Percentiles rank a stretch among this genome's conserved stretches.
Conservation (phyloP, 2,329 filamentous ascomycete species). For the Lasiodiplodia hormozganensis region DNA sequence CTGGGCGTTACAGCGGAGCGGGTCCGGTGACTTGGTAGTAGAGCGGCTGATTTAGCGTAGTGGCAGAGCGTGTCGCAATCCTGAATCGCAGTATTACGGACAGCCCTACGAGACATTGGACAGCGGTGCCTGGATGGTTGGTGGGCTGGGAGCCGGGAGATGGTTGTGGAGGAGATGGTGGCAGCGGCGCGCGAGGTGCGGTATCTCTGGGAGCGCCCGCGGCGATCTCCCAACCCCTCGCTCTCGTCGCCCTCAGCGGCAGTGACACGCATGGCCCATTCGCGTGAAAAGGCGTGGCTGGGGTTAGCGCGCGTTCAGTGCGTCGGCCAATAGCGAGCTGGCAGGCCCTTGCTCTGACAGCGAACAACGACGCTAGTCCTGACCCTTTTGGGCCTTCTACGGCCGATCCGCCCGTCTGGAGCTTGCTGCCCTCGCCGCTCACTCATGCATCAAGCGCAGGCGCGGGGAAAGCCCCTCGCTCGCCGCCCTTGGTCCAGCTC, state of each 20-base stretch:
- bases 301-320: not conserved
- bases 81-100: conserved; percentile 22
- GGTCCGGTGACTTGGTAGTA: conserved; percentile 23
- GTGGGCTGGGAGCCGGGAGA: conserved; percentile 12
- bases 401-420: conserved; percentile 8
- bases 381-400: conserved; percentile 2
- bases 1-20: conserved; percentile 9
- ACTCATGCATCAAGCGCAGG: not conserved
- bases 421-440: conserved; percentile 2
- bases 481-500: not conserved
- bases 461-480: conserved; percentile 13
- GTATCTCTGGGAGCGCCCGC: conserved; percentile 7
- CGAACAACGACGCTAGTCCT: not conserved
- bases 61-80: conserved; percentile 16
- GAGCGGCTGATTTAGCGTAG: conserved; percentile 18
- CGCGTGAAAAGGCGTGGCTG: conserved; percentile 16
- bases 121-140: conserved; percentile 14
- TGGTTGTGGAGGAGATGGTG: conserved; percentile 7
- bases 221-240: conserved; percentile 21
- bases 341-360: conserved; percentile 18
- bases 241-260: conserved; percentile 9
- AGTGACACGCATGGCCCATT: conserved; percentile 23
- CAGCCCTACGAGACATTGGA: conserved; percentile 29
- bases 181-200: conserved; percentile 5
- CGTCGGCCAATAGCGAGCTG: not conserved